Evolutionary conservation across 2,329 filamentous ascomycete species (phyloP), one percentile per base, ranked within the genome.

Genomic region (Nothopassalora personata): DNA sequence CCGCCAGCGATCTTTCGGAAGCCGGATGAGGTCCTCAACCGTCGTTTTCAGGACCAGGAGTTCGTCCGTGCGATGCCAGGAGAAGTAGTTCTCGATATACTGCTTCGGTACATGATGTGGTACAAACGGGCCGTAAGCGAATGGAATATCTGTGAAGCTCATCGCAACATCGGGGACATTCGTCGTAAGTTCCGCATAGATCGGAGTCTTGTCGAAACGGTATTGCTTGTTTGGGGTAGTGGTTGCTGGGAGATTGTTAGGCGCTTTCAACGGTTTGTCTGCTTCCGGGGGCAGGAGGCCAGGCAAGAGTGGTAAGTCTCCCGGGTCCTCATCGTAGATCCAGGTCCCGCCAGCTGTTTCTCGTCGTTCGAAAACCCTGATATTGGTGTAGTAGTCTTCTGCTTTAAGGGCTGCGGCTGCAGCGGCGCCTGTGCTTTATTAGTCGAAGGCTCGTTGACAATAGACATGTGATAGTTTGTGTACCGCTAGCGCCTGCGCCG

Each of bases 101-200:
- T 83, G 81, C 2, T 78, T 76, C 0, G 83, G 79, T 0, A 85
- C 70, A 60, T 80, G 76, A 64, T 84, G 81, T 0, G 82, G 82
- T 11, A 77, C 78, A 64, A 84, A 84, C 0, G 82, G 81, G 0
- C 81, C 82, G 57, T 83, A 83, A 0, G 81, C 72, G 61, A 84
- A 84, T 0, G 73, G 73, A 0, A 71, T 50, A 58, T 84, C 82
- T 0, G 81, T 83, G 62, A 83, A 83, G 4, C 73, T 77, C 81
- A 83, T 84, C 23, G 80, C 81, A 34, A 83, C 79, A 43, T 80
- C 77, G 0, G 82, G 82, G 0, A 84, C 81, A 52, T 84, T 84
- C 1, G 82, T 84, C 1, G 81, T 83, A 30, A 83, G 68, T 11
- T 75, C 76, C 2, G 76, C 71, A 58, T 84, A 84, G 3, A 83